Evolutionary conservation across 495 filamentous ascomycete genomes (phyloP), one percentile per base, ranked within the genome.

Genomic region (Aspergillus heteromorphus): DNA sequence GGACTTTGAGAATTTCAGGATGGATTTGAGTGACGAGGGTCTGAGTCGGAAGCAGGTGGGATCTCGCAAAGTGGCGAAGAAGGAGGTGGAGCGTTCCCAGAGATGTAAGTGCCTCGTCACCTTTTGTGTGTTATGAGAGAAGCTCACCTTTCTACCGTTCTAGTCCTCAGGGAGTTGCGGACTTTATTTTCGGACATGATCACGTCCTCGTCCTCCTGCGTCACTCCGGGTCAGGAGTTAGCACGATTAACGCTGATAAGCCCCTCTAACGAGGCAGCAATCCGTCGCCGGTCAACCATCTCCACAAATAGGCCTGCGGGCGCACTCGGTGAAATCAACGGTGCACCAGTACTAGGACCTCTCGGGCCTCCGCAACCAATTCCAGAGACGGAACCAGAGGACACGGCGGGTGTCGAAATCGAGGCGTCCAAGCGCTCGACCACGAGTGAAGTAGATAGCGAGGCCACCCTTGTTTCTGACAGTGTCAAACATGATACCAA

Each of bases 181-280:
- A 72, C 69, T 9, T 75, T 98, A 1, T 98, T 95, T 64, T 64
- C 78, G 4, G 78, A 80, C 38, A 83, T 98, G 68, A 91, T 81
- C 57, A 78, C 66, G 52, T 83, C 78, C 23, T 65, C 67, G 40
- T 70, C 61, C 31, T 64, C 68, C 54, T 83, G 64, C 58, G 86
- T 83, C 56, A 81, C 63, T 40, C 93, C 93, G 0, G 81, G 86
- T 10, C 82, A 82, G 48, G 87, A 93, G 57, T 80, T 97, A 56
- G 92, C 92, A 18, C 84, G 91, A 36, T 81, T 92, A 25, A 89
- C 92, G 2, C 75, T 93, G 40, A 79, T 86, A 55, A 85, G 78
- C 53, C 76, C 81, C 2, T 75, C 78, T 25, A 79, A 79, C 27
- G 83, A 84, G 63, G 80, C 76, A 14, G 75, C 73, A 4, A 79